Evolutionary conservation across 495 filamentous ascomycete genomes (phyloP), one percentile per base, ranked within the genome.

Genomic region (Trichocladium uniseriatum): DNA sequence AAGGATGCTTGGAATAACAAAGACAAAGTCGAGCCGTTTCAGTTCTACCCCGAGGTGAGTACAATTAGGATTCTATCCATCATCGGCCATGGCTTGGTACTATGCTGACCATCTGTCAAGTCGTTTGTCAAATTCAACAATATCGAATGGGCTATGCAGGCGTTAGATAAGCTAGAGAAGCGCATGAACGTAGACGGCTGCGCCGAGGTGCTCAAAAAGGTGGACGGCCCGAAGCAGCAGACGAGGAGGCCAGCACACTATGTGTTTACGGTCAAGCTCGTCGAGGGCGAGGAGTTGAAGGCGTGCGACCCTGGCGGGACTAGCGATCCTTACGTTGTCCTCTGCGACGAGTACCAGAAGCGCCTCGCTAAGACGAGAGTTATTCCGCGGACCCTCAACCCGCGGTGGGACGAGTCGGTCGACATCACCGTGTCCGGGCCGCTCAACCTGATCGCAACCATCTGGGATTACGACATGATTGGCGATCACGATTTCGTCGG

Each of bases 81-180:
- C 11, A 7, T 22, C 10, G 39, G 27, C 19, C 3, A n/a, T 35
- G n/a, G 28, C 38, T 18, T 16, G 22, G 36, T 19, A 9, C 36
- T 22, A 41, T 38, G 21, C 55, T 61, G 40, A 62, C 35, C 1
- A 3, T 40, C 31, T 35, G 16, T 32, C 35, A 56, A 95, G 89
- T 96, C 89, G 28, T 81, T 97, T 55, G 86, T 97, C 40, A 99
- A 99, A 68, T 75, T 99, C 53, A 99, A 99, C 72, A 95, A 99
- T 59, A 79, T 97, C 55, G 91, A 96, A 68, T 95, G 84, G 69
- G 92, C 89, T 20, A 83, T 91, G 59, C 75, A 84, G 18, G 89
- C 94, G 55, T 74, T 97, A 36, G 94, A 99, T 61, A 87, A 82
- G 60, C 76, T 99, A 14, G 91, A 95, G 60, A 79, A 76, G 51